phyloP scores from a whole-genome alignment of 495 filamentous ascomycete species.

The Hypoxylon intermedium region DNA sequence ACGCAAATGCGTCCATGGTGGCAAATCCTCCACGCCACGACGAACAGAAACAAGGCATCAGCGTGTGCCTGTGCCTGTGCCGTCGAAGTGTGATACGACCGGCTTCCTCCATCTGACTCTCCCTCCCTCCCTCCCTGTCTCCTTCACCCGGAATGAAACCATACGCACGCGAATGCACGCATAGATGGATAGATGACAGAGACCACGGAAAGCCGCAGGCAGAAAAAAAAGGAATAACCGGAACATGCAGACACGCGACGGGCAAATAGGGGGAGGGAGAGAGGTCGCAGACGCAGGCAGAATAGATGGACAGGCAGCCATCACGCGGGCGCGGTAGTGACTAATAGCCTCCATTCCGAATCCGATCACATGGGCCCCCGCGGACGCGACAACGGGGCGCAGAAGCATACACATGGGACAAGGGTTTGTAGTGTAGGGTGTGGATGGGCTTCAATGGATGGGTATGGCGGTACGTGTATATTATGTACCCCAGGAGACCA shows the following conservation, averaged over 20 bases:
- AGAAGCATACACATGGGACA: conserved; percentile 9
- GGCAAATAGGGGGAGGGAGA: background rate
- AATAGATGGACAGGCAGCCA: conserved; percentile 18
- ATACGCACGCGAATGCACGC: background rate
- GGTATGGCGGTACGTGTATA: conserved; percentile 1
- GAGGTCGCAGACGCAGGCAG: background rate
- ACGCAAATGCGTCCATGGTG: conserved; percentile 29
- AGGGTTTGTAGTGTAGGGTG: conserved; percentile 4
- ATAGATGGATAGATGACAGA: background rate
- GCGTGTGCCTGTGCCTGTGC: background rate
- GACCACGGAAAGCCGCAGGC: no score
- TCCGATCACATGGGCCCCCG: conserved; percentile 33
- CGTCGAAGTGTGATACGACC: conserved; percentile 20
- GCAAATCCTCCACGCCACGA: conserved; percentile 28
- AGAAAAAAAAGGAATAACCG: background rate
- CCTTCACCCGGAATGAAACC: background rate
- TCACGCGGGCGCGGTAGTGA: conserved; percentile 31
- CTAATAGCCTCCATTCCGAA: conserved; percentile 29
- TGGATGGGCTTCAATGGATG: conserved; percentile 11
- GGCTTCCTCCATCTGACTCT: background rate
- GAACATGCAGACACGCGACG: background rate
- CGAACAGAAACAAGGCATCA: conserved; percentile 9
- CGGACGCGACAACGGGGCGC: conserved; percentile 33
- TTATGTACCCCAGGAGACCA: conserved; percentile 19
- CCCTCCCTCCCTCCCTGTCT: background rate